Conservation (phyloP, 2,329 filamentous ascomycete species). For the Aspergillus fijiensis region DNA sequence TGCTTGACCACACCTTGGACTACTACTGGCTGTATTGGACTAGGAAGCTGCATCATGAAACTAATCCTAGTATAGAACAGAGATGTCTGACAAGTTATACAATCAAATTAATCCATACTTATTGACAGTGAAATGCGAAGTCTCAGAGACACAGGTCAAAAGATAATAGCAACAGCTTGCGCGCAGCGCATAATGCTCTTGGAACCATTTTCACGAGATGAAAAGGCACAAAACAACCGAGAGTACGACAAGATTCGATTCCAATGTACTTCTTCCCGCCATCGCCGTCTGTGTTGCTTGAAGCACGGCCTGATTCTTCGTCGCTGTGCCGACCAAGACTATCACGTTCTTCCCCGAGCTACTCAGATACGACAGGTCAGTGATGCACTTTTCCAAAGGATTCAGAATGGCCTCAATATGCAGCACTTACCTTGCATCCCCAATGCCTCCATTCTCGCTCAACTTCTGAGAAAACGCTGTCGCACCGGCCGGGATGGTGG, state of each 20-base stretch:
- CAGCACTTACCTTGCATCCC: neutral
- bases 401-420: too few species aligned
- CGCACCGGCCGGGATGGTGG: neutral
- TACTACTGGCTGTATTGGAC: too few species aligned
- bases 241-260: neutral
- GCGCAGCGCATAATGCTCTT: neutral
- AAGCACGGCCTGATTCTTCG: constrained; percentile 3
- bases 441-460: neutral
- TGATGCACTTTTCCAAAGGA: neutral
- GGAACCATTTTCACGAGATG: neutral
- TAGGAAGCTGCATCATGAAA: too few species aligned
- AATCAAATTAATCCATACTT: too few species aligned
- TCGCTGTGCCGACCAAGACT: constrained; percentile 12
- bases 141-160: neutral
- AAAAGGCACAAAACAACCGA: neutral
- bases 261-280: constrained; percentile 2
- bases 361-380: neutral
- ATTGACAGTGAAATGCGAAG: too few species aligned
- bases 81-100: too few species aligned
- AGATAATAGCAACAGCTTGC: neutral
- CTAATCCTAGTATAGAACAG: too few species aligned
- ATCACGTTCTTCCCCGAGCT: constrained; percentile 6
- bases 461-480: neutral
- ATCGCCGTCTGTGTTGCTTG: constrained; percentile 9
- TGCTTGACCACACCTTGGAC: too few species aligned